Percentiles rank a stretch among this genome's conserved stretches.
phyloP scores from a whole-genome alignment of 1,139 yeast genomes.

The Citeromyces hawaiiensis region DNA sequence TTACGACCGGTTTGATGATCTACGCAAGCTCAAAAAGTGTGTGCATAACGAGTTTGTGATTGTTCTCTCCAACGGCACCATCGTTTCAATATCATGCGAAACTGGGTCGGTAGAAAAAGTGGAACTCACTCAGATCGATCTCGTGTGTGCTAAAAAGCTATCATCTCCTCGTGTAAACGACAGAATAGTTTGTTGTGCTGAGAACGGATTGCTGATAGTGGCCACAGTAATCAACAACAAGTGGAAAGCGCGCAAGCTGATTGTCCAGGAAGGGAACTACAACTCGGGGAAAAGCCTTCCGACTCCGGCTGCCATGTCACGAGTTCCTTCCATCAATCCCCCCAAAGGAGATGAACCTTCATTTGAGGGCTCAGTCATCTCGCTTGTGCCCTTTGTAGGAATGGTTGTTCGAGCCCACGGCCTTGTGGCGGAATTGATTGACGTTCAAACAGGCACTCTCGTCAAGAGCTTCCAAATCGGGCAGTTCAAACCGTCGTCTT shows the following conservation, averaged over 20 bases:
- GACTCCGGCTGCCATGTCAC: slow-evolving; percentile 16
- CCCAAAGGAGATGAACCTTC: background rate
- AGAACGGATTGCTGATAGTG: slow-evolving; percentile 39
- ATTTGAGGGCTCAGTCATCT: slow-evolving; percentile 19
- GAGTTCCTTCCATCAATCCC: background rate
- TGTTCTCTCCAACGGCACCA: slow-evolving; percentile 27
- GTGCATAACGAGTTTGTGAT: slow-evolving; percentile 22
- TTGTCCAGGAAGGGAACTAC: slow-evolving; percentile 31
- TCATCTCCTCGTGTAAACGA: slow-evolving; percentile 67
- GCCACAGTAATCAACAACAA: slow-evolving; percentile 52
- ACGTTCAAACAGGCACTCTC: slow-evolving; percentile 62
- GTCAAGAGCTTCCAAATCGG: slow-evolving; percentile 45
- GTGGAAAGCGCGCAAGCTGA: slow-evolving; percentile 46
- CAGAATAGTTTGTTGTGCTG: slow-evolving; percentile 45
- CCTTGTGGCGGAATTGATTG: slow-evolving; percentile 49
- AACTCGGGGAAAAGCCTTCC: slow-evolving; percentile 25
- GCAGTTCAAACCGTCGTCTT: slow-evolving; percentile 43
- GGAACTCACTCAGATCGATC: slow-evolving; percentile 14
- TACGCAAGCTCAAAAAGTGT: slow-evolving; percentile 10
- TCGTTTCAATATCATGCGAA: slow-evolving; percentile 32
- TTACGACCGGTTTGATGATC: slow-evolving; percentile 13
- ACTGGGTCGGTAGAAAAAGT: slow-evolving; percentile 26
- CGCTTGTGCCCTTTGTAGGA: slow-evolving; percentile 53
- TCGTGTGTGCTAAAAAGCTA: slow-evolving; percentile 40
- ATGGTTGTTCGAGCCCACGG: slow-evolving; percentile 50